Evolutionary conservation across 2,329 filamentous ascomycete species (phyloP).

Genomic region (Graphilbum fragrans): DNA sequence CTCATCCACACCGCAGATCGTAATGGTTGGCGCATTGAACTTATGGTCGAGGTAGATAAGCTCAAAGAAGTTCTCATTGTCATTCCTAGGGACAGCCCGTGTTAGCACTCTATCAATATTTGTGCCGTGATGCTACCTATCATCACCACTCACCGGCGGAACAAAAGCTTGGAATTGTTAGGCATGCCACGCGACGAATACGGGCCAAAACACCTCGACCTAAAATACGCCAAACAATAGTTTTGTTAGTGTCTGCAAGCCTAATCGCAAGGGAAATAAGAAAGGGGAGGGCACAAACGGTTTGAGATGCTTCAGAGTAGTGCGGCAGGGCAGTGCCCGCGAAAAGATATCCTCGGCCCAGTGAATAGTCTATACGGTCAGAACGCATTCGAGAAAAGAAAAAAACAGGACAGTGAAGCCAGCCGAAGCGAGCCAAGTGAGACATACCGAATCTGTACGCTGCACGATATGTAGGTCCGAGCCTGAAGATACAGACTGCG

Average conservation of each 20-base stretch:
- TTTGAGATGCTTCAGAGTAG: conserved; percentile 30
- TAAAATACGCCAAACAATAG: conserved; percentile 10
- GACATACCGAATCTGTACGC: conserved; percentile 13
- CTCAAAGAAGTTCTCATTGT: conserved; percentile 41
- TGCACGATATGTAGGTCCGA: conserved; percentile 16
- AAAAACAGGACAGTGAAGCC: too few relatives aligned
- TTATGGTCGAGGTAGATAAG: conserved; percentile 35
- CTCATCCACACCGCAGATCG: conserved; percentile 29
- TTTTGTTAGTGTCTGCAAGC: neutral
- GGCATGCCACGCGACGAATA: conserved; percentile 32
- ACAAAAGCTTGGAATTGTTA: conserved; percentile 36
- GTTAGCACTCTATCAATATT: too few relatives aligned
- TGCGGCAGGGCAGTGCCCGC: conserved; percentile 36
- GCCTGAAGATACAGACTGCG: conserved; percentile 21
- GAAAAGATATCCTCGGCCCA: conserved; percentile 53
- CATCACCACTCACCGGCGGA: conserved; percentile 43
- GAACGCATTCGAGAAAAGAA: conserved; percentile 1
- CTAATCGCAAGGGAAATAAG: too few relatives aligned
- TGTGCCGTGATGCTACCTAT: too few relatives aligned
- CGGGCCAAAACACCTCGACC: conserved; percentile 34
- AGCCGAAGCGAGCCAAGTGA: too few relatives aligned
- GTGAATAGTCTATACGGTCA: conserved; percentile 20
- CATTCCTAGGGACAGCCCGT: conserved; percentile 31
- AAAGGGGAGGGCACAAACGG: conserved; percentile 2
- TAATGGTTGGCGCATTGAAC: conserved; percentile 31